Evolutionary conservation across 2,329 filamentous ascomycete species (phyloP), one percentile per base, ranked within the genome.

Genomic region (Stromatinia cepivora): DNA sequence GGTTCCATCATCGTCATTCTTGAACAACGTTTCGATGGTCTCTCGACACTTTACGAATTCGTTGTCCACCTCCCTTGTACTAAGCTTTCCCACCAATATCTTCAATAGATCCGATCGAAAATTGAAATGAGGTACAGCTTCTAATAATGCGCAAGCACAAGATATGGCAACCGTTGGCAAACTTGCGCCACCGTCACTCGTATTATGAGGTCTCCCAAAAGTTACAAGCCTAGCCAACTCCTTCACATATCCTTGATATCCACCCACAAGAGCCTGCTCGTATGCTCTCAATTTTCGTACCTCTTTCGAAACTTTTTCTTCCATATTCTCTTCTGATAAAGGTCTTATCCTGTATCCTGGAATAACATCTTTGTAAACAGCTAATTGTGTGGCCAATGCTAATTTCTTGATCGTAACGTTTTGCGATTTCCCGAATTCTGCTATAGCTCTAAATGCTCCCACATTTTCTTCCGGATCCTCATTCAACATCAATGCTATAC

Each of bases 271-370:
- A 28, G 92, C 87, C 79, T 97, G 93, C 79, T 99, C 95, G 78
- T 94, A 99, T 57, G 87, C 84, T 67, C 94, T 87, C 72, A 97
- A 81, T 74, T 88, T 90, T 77, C 91, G 89, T 46, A 98, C 93
- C 39, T 98, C 95, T 79, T 97, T 97, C 7, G 94, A 97, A 1
- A 98, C 82, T 79, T 96, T 96, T 72, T 90, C 90, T 70, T 87
- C 86, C 77, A 90, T 85, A 57, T 90, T 88, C 45, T 93, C 90
- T 71, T 96, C 92, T 0, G 86, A 84, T 5, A 93, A 82, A 1
- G 93, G 91, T 25, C 95, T 90, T 82, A 99, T 98, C 71, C 95
- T 87, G 79, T 99, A 99, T 31, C 95, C 95, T 0, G 95, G 95
- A 70, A 99, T 98, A 59, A 97, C 87, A 80, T 98, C 95, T 79